Percentiles rank a stretch among this genome's conserved stretches.
These are phyloP conservation scores for Xylaria cubensis DNA, from an alignment of 495 filamentous ascomycete species.

Conservation along the genomic window DNA sequence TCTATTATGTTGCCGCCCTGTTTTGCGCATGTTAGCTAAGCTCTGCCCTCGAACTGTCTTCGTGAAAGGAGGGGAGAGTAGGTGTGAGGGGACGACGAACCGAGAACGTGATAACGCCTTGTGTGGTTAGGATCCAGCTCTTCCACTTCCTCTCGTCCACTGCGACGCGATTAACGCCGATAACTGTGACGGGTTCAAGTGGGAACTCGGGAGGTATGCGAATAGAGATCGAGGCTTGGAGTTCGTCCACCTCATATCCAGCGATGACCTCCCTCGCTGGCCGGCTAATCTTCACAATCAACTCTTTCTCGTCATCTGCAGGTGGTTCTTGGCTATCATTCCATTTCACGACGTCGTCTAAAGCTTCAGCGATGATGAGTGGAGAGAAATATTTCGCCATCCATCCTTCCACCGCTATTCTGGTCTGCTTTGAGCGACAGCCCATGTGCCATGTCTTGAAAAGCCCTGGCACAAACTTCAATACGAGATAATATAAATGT, in stretches of 20 bases:
- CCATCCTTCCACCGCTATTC: constrained; percentile 77
- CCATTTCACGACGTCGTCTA: constrained; percentile 79
- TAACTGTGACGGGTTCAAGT: constrained; percentile 75
- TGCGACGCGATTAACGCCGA: constrained; percentile 79
- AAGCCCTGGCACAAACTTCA: constrained; percentile 76
- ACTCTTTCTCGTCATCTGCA: constrained; percentile 69
- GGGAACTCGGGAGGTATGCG: constrained; percentile 82
- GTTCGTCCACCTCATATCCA: constrained; percentile 86
- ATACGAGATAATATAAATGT: constrained; percentile 82
- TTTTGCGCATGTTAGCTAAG: constrained; percentile 22
- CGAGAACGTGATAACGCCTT: constrained; percentile 90
- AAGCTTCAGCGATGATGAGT: constrained; percentile 71
- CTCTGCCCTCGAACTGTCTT: not conserved
- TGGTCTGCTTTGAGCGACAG: constrained; percentile 74
- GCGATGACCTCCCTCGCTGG: constrained; percentile 77
- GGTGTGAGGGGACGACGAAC: constrained; percentile 49
- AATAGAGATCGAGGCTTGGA: constrained; percentile 77
- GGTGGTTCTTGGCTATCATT: constrained; percentile 57
- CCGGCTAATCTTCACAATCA: constrained; percentile 74
- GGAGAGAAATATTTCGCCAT: constrained; percentile 88
- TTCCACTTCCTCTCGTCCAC: constrained; percentile 91
- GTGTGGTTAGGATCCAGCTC: constrained; percentile 81
- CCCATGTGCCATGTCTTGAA: constrained; percentile 89
- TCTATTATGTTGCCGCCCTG: constrained; percentile 83
- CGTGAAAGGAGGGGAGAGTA: not conserved